phyloP scores from a whole-genome alignment of 306 rosid genomes.

The Canavalia gladiata region DNA sequence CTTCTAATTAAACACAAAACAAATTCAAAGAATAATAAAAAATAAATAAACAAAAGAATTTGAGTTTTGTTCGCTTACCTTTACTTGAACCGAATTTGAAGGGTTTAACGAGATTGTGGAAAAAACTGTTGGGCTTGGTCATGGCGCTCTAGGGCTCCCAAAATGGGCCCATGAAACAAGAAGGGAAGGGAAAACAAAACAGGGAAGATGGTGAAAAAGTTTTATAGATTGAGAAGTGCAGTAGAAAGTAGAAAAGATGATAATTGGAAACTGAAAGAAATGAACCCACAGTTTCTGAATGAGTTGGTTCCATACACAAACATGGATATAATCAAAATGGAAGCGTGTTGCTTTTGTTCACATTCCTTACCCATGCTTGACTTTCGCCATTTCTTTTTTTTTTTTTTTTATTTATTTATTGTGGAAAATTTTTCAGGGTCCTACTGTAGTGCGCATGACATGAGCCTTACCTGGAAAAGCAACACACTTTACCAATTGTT shows the following conservation, averaged over 20 bases:
- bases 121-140: slow-evolving; percentile 64
- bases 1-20: slow-evolving; percentile 56
- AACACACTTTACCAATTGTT: not conserved
- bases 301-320: not conserved
- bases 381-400: not conserved
- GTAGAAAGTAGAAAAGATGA: no score
- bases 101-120: slow-evolving; percentile 59
- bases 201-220: no score
- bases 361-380: not conserved
- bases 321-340: not conserved
- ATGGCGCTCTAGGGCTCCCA: slow-evolving; percentile 47
- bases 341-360: slow-evolving; percentile 3
- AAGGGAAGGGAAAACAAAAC: no score
- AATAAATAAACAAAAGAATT: not conserved
- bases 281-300: not conserved
- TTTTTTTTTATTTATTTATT: not conserved
- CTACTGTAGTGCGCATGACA: not conserved
- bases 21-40: slow-evolving; percentile 31
- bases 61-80: slow-evolving; percentile 56
- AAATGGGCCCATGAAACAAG: slow-evolving; percentile 58
- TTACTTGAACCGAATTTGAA: slow-evolving; percentile 61
- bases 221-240: no score
- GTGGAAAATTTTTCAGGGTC: not conserved
- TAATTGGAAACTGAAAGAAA: not conserved
- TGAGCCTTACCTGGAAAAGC: not conserved